Conservation (phyloP, 768 basidiomycete genomes). For the Leccinum truebloodii region DNA sequence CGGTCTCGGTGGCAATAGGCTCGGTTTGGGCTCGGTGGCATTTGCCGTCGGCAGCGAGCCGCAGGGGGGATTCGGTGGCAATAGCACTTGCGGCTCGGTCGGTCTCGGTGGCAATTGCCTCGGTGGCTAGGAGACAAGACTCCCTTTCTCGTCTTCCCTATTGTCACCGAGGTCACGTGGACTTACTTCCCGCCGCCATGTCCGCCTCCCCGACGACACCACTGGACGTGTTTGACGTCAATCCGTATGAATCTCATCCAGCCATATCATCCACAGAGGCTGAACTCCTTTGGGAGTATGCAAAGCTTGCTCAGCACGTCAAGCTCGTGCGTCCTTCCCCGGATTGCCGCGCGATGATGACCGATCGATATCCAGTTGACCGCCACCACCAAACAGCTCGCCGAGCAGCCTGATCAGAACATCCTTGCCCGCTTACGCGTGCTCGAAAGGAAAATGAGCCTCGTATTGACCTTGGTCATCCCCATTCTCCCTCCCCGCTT, state of each 20-base stretch:
- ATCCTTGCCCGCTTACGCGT: slow-evolving; percentile 75
- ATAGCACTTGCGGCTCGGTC: neutral
- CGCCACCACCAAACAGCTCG: slow-evolving; percentile 64
- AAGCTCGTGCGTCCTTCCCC: slow-evolving; percentile 56
- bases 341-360: neutral
- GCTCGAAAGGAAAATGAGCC: slow-evolving; percentile 92
- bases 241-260: slow-evolving; percentile 75
- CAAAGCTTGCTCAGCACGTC: slow-evolving; percentile 79
- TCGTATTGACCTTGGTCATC: slow-evolving; percentile 85
- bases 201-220: neutral
- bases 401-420: slow-evolving; percentile 74
- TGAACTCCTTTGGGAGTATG: slow-evolving; percentile 90
- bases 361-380: slow-evolving; percentile 50
- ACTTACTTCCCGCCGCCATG: slow-evolving; percentile 1
- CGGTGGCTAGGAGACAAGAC: neutral
- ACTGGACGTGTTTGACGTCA: slow-evolving; percentile 42
- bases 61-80: slow-evolving; percentile 3
- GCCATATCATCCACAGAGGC: slow-evolving; percentile 68
- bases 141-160: neutral
- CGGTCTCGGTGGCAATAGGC: slow-evolving; percentile 7
- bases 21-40: slow-evolving; percentile 1
- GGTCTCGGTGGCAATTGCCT: neutral
- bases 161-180: neutral
- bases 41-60: neutral
- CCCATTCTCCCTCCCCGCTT: neutral